A percentile compares a stretch with the other conserved stretches of the same genome.
Conservation (phyloP, 2,329 filamentous ascomycete genomes). For the Teratosphaeria zuluensis region DNA sequence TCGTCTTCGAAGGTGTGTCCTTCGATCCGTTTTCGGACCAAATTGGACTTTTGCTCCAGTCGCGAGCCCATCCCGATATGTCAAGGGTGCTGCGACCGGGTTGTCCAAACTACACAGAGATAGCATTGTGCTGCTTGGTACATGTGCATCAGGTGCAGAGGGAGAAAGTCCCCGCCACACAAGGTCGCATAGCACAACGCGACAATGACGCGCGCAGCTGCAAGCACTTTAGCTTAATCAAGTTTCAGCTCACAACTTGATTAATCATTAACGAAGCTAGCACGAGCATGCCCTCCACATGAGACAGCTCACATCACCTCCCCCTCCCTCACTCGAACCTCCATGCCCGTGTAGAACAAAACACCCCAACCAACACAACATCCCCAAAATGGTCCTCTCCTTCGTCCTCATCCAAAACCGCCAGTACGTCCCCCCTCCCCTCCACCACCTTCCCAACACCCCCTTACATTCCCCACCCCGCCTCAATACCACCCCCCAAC, state of each 20-base stretch:
- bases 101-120: not conserved
- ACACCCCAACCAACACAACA: not conserved
- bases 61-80: conserved; percentile 47
- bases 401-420: conserved; percentile 87
- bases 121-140: not conserved
- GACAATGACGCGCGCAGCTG: not conserved
- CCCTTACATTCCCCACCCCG: no score
- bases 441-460: not conserved
- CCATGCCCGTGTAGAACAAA: not conserved
- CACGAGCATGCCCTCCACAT: not conserved
- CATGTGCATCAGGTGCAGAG: not conserved
- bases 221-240: not conserved
- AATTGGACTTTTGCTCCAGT: conserved; percentile 49
- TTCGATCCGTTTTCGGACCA: conserved; percentile 55
- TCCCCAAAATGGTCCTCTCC: conserved; percentile 54
- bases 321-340: not conserved
- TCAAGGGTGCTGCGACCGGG: not conserved
- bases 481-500: not conserved
- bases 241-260: not conserved
- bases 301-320: not conserved
- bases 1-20: conserved; percentile 69
- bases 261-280: not conserved
- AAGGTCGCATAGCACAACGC: not conserved
- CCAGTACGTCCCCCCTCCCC: conserved; percentile 47
- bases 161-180: not conserved